These are phyloP conservation scores for Marvania coccoides DNA, from an alignment of 139 green algal genomes.

Conservation along the genomic window DNA sequence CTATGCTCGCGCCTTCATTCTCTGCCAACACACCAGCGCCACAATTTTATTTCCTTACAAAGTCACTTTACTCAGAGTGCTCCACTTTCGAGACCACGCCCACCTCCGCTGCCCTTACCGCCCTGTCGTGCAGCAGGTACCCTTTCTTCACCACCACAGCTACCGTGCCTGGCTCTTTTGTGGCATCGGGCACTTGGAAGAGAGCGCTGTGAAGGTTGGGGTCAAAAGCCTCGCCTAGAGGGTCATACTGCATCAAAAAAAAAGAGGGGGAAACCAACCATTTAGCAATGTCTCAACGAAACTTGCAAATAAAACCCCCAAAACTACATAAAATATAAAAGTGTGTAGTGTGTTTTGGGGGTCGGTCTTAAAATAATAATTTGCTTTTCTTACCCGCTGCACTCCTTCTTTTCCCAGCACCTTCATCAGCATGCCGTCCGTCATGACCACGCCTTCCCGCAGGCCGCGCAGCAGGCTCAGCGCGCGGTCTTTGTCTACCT, in stretches of 20 bases:
- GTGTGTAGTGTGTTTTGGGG: too few relatives aligned
- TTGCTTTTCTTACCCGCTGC: background rate
- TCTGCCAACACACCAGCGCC: too few relatives aligned
- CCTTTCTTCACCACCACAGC: conserved; percentile 72
- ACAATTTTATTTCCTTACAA: too few relatives aligned
- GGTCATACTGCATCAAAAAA: conserved; percentile 65
- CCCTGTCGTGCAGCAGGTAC: conserved; percentile 75
- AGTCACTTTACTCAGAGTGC: too few relatives aligned
- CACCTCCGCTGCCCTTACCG: conserved; percentile 81
- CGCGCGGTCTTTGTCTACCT: conserved; percentile 37
- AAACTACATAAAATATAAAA: too few relatives aligned
- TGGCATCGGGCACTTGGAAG: conserved; percentile 76
- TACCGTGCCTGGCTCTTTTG: conserved; percentile 68
- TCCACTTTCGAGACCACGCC: too few relatives aligned
- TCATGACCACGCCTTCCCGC: conserved; percentile 79
- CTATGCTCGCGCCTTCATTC: too few relatives aligned
- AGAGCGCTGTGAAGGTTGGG: conserved; percentile 90
- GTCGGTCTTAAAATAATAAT: too few relatives aligned
- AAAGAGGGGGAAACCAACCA: background rate
- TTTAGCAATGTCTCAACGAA: background rate
- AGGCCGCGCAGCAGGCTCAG: conserved; percentile 53
- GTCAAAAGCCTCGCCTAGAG: conserved; percentile 80
- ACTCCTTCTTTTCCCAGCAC: conserved; percentile 22
- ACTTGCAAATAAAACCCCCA: too few relatives aligned
- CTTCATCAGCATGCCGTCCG: conserved; percentile 74